Conservation (phyloP, 1,139 yeast species). For the Lodderomyces elongisporus region DNA sequence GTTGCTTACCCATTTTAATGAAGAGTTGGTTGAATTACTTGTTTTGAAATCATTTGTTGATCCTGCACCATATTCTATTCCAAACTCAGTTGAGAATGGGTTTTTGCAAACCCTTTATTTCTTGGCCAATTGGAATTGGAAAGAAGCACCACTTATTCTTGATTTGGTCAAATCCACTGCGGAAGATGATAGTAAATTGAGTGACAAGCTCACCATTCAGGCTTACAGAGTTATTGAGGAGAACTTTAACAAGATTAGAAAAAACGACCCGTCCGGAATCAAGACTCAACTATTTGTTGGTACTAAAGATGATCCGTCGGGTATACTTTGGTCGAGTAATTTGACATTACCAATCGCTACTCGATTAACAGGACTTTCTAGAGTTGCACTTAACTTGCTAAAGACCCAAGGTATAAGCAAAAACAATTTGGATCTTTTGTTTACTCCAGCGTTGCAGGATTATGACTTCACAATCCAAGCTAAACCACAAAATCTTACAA, state of each 20-base stretch:
- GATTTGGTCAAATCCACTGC: slow-evolving; percentile 59
- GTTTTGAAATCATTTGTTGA: slow-evolving; percentile 84
- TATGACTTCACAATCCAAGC: slow-evolving; percentile 73
- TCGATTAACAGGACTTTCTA: slow-evolving; percentile 80
- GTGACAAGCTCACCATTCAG: slow-evolving; percentile 60
- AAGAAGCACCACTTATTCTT: slow-evolving; percentile 73
- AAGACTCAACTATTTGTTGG: slow-evolving; percentile 80
- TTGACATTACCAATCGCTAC: slow-evolving; percentile 75
- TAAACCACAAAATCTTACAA: slow-evolving; percentile 39
- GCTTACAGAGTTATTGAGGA: slow-evolving; percentile 59
- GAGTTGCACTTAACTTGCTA: slow-evolving; percentile 61
- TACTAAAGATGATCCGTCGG: slow-evolving; percentile 76
- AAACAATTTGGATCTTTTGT: slow-evolving; percentile 50
- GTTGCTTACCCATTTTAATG: slow-evolving; percentile 62
- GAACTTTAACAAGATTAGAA: slow-evolving; percentile 62
- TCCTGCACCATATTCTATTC: slow-evolving; percentile 75
- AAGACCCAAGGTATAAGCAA: slow-evolving; percentile 40
- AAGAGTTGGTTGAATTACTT: slow-evolving; percentile 75
- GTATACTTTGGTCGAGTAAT: slow-evolving; percentile 74
- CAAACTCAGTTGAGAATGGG: slow-evolving; percentile 76
- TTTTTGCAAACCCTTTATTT: slow-evolving; percentile 70
- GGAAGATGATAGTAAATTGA: slow-evolving; percentile 28
- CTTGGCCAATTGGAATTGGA: slow-evolving; percentile 90
- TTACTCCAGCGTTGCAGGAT: slow-evolving; percentile 78
- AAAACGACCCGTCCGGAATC: slow-evolving; percentile 74